Conservation (phyloP, 805 yeast genomes). For the Metschnikowia henanensis region DNA sequence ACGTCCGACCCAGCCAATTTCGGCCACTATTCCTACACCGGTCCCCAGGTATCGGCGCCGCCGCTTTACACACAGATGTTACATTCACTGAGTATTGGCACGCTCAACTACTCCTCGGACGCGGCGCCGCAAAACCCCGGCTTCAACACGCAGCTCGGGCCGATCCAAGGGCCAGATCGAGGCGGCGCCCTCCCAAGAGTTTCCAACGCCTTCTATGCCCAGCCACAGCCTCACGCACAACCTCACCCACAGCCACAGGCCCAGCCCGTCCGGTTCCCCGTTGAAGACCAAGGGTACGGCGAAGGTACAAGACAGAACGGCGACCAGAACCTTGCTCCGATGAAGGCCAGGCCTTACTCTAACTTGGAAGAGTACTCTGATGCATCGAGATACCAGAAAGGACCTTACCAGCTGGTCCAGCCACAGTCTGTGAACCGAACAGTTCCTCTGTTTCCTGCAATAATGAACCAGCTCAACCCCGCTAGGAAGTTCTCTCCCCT, state of each 20-base stretch:
- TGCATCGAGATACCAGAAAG: neutral
- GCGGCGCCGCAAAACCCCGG: conserved; percentile 1
- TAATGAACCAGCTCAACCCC: neutral
- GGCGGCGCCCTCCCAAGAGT: neutral
- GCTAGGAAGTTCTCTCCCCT: neutral
- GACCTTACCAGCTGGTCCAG: neutral
- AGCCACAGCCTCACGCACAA: neutral
- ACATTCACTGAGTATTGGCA: neutral
- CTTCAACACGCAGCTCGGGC: conserved; percentile 2
- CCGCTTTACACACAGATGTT: conserved; percentile 2
- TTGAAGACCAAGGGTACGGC: conserved; percentile 3
- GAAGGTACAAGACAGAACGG: neutral
- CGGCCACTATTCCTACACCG: conserved; percentile 2
- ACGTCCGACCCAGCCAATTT: conserved; percentile 3
- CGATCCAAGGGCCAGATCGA: neutral
- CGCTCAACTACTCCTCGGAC: neutral
- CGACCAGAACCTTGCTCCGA: neutral
- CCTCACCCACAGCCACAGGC: neutral
- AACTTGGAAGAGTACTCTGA: neutral
- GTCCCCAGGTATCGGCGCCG: neutral
- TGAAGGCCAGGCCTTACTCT: neutral
- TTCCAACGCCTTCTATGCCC: neutral
- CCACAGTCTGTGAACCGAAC: neutral
- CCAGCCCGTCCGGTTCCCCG: conserved; percentile 2
- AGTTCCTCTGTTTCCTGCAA: conserved; percentile 2